Base-by-base conservation (phyloP, 164 flowering plant genomes). In the Aristolochia contorta region DNA sequence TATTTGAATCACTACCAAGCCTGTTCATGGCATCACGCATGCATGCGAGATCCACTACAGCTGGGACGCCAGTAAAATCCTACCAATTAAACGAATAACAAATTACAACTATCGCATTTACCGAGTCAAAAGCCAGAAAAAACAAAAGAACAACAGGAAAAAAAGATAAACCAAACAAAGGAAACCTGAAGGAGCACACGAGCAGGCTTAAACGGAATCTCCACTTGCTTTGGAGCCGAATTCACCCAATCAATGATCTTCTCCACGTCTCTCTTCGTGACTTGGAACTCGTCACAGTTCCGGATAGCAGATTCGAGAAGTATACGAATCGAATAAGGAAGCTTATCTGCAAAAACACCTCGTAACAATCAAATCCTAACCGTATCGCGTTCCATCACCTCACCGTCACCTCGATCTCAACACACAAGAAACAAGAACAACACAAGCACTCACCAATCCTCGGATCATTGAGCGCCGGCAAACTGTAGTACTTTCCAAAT, bases 21-120 rank as follows among this genome's bases (percentile, higher is more conserved):
- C 66, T 86, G 79, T 81, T 84, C 98, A 92, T 89, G 16, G 98
- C 97, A 81, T 92, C 98, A 46, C 98, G 83, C 98, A 92, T 92
- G 55, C 88, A 83, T 20, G 96, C 96, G 37, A 92, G 93, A 70
- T 92, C 98, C 59, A 92, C 98, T 50, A 92, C 98, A 65, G 96
- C 96, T 54, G 98, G 98, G 19, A 92, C 96, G 56, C 98, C 96
- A 59, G 96, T 92, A 71, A 92, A 92, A 74, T 92, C 98, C 96
- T 92, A 69, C 46, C 14, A 55, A 33, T 16, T 22, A 32, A 55
- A 53, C 18, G 4, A 22, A 56, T 14, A 18, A 5, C 12, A 19
- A n/a, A 7, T 45, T 30, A 37, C 23, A 24, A 33, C 22, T 23
- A 25, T 9, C 2, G 14, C 5, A 16, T 16, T 15, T 23, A 18